Evolutionary conservation across 1,284 basidiomycete genomes (phyloP).

Genomic region (Cryptococcus sp.): DNA sequence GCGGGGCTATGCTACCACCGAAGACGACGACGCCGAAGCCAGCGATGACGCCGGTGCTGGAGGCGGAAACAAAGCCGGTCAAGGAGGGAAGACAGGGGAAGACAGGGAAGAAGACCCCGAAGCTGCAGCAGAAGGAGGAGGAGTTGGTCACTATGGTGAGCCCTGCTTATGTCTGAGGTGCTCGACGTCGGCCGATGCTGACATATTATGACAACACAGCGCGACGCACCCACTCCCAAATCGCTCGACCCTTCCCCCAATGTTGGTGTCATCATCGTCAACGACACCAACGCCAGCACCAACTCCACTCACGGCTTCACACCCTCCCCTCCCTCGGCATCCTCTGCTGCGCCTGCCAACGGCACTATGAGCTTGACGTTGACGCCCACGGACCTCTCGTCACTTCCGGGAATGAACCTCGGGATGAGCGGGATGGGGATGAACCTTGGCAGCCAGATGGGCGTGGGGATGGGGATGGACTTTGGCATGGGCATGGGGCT

Average conservation of each 20-base stretch:
- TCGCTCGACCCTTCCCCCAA: conserved; percentile 43
- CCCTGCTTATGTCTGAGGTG: too few species aligned
- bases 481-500: conserved; percentile 12
- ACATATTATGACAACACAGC: conserved; percentile 7
- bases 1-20: conserved; percentile 43
- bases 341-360: conserved; percentile 20
- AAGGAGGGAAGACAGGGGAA: conserved; percentile 4
- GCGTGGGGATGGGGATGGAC: conserved; percentile 7
- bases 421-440: neutral
- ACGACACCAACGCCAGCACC: conserved; percentile 13
- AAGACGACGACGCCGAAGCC: conserved; percentile 34
- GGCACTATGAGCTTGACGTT: conserved; percentile 6
- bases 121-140: conserved; percentile 26
- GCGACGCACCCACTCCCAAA: conserved; percentile 39
- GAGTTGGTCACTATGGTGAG: conserved; percentile 22
- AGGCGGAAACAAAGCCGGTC: conserved; percentile 9
- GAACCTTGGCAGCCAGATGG: neutral
- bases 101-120: conserved; percentile 19
- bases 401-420: neutral
- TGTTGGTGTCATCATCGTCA: conserved; percentile 18
- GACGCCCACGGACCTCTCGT: conserved; percentile 1
- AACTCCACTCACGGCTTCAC: conserved; percentile 25
- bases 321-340: conserved; percentile 31
- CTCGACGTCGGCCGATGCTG: neutral
- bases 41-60: conserved; percentile 1